Conservation (phyloP, 139 green algal genomes). For the Chlamydomonas sp. region DNA sequence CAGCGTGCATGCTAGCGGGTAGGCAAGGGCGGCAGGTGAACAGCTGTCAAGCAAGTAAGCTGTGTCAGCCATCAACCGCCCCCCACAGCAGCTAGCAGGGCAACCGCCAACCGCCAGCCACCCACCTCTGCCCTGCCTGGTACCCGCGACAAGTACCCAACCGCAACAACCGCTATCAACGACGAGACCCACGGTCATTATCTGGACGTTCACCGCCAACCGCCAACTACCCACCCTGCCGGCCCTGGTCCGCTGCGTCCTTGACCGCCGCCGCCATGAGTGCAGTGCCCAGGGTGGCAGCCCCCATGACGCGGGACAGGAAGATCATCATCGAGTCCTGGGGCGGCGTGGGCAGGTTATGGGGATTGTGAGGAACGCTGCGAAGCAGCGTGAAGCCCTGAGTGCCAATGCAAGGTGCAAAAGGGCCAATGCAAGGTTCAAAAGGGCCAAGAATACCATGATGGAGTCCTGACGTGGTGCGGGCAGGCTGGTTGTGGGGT, state of each 20-base stretch:
- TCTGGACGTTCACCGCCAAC: neutral
- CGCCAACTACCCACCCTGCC: slow-evolving; percentile 1
- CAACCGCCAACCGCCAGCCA: too few relatives aligned
- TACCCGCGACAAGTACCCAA: neutral
- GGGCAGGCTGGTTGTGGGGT: too few relatives aligned
- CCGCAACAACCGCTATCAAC: neutral
- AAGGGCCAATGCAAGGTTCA: too few relatives aligned
- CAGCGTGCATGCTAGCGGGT: too few relatives aligned
- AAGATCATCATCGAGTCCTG: slow-evolving; percentile 23
- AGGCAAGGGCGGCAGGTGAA: too few relatives aligned
- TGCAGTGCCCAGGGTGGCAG: neutral
- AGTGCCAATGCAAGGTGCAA: too few relatives aligned
- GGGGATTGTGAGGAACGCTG: neutral
- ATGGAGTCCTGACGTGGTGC: too few relatives aligned
- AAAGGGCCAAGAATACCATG: too few relatives aligned
- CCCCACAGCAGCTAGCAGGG: too few relatives aligned
- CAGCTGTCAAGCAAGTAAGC: too few relatives aligned
- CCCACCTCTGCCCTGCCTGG: too few relatives aligned
- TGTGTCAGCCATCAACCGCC: too few relatives aligned
- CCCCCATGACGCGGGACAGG: neutral
- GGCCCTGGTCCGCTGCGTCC: slow-evolving; percentile 17
- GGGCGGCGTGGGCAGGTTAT: neutral
- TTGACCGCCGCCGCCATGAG: slow-evolving; percentile 9
- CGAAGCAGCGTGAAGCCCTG: neutral
- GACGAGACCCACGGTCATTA: neutral